Percentiles rank a stretch among this genome's conserved stretches.
These are phyloP conservation scores for Iris pallida DNA, from an alignment of 116 monocot genomes.

Conservation along the genomic window DNA sequence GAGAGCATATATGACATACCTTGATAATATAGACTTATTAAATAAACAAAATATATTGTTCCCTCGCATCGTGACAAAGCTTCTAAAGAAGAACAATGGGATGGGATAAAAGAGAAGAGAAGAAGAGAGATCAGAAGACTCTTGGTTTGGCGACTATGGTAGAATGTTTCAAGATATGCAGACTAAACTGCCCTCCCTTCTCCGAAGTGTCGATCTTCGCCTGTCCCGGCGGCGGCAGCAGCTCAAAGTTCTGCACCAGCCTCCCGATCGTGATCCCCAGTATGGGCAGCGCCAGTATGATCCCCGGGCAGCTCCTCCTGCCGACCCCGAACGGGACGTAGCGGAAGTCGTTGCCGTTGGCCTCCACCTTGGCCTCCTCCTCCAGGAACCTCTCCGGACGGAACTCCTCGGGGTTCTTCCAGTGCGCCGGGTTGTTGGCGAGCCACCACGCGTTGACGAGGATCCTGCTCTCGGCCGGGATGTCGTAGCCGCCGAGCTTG, in stretches of 20 bases:
- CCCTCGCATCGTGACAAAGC: no score
- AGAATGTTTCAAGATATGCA: slow-evolving; percentile 41
- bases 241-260: slow-evolving; percentile 84
- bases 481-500: slow-evolving; percentile 64
- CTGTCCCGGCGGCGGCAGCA: slow-evolving; percentile 67
- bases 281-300: slow-evolving; percentile 81
- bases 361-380: slow-evolving; percentile 71
- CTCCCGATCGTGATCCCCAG: slow-evolving; percentile 72
- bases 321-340: slow-evolving; percentile 77
- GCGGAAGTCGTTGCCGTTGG: slow-evolving; percentile 73
- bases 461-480: slow-evolving; percentile 80
- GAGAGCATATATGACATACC: no score
- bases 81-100: no score
- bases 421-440: slow-evolving; percentile 67
- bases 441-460: slow-evolving; percentile 90
- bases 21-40: no score
- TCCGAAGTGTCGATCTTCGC: slow-evolving; percentile 67
- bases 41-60: no score
- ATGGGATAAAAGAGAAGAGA: no score
- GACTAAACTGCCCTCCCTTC: slow-evolving; percentile 88
- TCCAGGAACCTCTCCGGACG: slow-evolving; percentile 74
- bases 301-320: slow-evolving; percentile 72
- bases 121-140: no score
- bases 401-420: slow-evolving; percentile 76
- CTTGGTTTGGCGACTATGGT: neutral